Evolutionary conservation across 148 eudicot species (phyloP).

Genomic region (Cornus controversa): DNA sequence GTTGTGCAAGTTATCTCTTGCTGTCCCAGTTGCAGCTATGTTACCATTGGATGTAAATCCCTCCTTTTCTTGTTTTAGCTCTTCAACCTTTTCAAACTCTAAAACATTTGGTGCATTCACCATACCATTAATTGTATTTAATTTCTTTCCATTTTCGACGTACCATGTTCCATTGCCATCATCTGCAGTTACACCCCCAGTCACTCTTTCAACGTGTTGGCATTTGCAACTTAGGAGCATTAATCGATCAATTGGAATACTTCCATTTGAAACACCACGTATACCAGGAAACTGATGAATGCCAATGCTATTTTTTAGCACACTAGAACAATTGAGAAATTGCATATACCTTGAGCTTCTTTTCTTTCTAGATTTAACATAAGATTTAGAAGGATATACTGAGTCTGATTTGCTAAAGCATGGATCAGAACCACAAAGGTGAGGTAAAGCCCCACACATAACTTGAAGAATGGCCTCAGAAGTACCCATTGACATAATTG

Average conservation of each 20-base stretch:
- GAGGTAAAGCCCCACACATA: slow-evolving; percentile 27
- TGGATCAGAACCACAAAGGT: slow-evolving; percentile 12
- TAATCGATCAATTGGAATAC: slow-evolving; percentile 6
- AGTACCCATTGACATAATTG: slow-evolving; percentile 22
- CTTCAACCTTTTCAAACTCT: slow-evolving; percentile 32
- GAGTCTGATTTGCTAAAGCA: slow-evolving; percentile 19
- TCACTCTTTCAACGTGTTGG: slow-evolving; percentile 43
- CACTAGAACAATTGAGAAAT: slow-evolving; percentile 11
- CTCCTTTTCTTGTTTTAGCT: slow-evolving; percentile 24
- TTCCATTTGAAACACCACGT: slow-evolving; percentile 9
- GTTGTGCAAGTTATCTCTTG: slow-evolving; percentile 14
- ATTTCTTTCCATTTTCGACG: slow-evolving; percentile 33
- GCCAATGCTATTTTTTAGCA: slow-evolving; percentile 6
- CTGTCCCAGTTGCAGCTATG: slow-evolving; percentile 16
- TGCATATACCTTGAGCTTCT: slow-evolving; percentile 14
- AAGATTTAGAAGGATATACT: slow-evolving; percentile 18
- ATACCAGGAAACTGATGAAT: slow-evolving; percentile 14
- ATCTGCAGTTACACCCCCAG: slow-evolving; percentile 26
- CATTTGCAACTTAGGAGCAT: slow-evolving; percentile 29
- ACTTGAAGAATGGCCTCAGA: slow-evolving; percentile 36
- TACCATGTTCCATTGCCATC: slow-evolving; percentile 48
- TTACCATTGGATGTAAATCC: slow-evolving; percentile 13
- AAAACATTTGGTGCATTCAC: slow-evolving; percentile 30
- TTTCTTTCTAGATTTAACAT: slow-evolving; percentile 19
- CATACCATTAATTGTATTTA: slow-evolving; percentile 28